These are phyloP conservation scores for Telfairia occidentalis DNA, from an alignment of 331 rosid genomes.

Conservation along the genomic window DNA sequence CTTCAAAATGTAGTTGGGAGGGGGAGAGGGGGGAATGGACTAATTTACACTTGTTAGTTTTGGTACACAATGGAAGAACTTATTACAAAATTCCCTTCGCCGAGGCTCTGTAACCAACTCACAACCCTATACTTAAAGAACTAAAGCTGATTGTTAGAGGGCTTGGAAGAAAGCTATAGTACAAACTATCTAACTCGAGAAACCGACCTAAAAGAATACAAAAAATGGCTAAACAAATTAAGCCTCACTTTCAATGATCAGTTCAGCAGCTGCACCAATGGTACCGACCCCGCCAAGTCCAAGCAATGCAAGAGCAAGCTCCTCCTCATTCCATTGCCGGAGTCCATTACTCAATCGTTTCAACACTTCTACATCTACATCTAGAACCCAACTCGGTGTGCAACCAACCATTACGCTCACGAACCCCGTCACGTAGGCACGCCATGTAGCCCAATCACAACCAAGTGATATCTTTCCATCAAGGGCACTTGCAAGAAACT, in stretches of 20 bases:
- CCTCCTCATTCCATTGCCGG: conserved; percentile 40
- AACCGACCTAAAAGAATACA: conserved; percentile 10
- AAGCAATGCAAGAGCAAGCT: conserved; percentile 46
- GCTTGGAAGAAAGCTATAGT: neutral
- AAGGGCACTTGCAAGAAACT: conserved; percentile 45
- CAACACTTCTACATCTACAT: conserved; percentile 36
- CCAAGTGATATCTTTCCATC: conserved; percentile 53
- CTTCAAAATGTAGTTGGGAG: neutral
- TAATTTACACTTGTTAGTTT: conserved; percentile 1
- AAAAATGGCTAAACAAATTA: conserved; percentile 10
- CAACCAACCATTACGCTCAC: conserved; percentile 44
- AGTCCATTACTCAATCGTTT: conserved; percentile 38
- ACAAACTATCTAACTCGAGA: neutral
- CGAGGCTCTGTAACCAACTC: neutral
- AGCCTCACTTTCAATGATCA: conserved; percentile 27
- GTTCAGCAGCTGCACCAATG: conserved; percentile 41
- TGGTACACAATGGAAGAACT: neutral
- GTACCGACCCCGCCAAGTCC: conserved; percentile 35
- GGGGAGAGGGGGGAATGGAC: neutral
- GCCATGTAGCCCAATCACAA: conserved; percentile 46
- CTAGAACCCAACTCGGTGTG: conserved; percentile 40
- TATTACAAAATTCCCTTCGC: neutral
- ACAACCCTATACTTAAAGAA: conserved; percentile 4
- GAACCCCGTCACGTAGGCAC: conserved; percentile 39
- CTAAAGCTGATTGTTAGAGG: neutral